Evolutionary conservation across 306 rosid species (phyloP).

Genomic region (Acacia acuminata): DNA sequence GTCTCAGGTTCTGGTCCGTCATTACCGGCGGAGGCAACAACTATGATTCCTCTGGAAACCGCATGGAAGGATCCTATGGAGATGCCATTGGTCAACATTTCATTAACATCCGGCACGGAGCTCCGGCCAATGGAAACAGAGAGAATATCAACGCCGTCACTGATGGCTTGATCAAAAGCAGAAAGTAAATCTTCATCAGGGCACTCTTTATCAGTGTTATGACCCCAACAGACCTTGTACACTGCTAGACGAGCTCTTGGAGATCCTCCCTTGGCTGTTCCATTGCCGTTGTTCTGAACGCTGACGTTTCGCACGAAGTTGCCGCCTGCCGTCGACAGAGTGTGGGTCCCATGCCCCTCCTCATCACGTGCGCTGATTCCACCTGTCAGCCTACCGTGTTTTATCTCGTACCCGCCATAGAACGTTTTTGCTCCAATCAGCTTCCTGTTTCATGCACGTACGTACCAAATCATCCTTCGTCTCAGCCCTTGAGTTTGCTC

Average conservation of each 20-base stretch:
- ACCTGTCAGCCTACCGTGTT: not conserved
- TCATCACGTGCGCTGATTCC: not conserved
- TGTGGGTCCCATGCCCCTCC: not conserved
- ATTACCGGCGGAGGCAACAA: conserved; percentile 33
- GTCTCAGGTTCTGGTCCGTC: not conserved
- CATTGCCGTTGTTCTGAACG: conserved; percentile 50
- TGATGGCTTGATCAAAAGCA: conserved; percentile 69
- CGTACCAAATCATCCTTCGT: not conserved
- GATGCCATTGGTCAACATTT: conserved; percentile 30
- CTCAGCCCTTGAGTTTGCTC: conserved; percentile 42
- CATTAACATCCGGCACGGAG: not conserved
- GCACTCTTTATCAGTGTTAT: conserved; percentile 27
- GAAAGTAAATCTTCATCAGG: conserved; percentile 58
- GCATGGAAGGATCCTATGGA: conserved; percentile 73
- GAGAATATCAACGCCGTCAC: conserved; percentile 70
- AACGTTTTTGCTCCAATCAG: not conserved
- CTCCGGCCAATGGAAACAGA: conserved; percentile 46
- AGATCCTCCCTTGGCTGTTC: conserved; percentile 90
- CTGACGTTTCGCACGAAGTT: conserved; percentile 6
- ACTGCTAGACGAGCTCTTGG: conserved; percentile 72
- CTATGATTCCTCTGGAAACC: conserved; percentile 35
- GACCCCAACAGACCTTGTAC: conserved; percentile 76
- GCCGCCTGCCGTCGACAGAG: not conserved
- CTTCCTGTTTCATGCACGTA: not conserved
- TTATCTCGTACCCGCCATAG: not conserved